Conservation (phyloP, 2,329 filamentous ascomycete genomes). For the Acephala macrosclerotiorum region DNA sequence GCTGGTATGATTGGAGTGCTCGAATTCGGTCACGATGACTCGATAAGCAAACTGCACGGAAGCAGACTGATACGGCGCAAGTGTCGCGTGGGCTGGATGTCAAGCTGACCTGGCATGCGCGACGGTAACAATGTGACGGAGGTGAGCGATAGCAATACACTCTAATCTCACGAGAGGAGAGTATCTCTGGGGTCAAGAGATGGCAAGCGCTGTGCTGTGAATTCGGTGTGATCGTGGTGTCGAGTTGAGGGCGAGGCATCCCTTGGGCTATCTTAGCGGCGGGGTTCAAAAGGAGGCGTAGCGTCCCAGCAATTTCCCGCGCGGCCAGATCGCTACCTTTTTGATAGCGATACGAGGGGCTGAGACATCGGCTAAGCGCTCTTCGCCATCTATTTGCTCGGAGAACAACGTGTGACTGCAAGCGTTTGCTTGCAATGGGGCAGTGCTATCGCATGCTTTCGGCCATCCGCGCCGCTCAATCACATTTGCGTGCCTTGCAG, state of each 20-base stretch:
- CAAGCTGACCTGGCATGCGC: not conserved
- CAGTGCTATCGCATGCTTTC: not conserved
- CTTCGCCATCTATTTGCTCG: too few species aligned
- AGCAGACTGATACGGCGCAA: not conserved
- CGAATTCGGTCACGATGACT: not conserved
- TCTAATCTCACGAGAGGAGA: not conserved
- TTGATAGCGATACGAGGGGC: not conserved
- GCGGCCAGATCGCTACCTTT: not conserved
- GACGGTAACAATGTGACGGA: not conserved
- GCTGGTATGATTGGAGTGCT: not conserved
- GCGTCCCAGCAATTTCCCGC: not conserved
- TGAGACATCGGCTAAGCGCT: too few species aligned
- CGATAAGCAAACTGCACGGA: not conserved
- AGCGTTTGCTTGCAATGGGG: not conserved
- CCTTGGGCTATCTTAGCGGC: too few species aligned
- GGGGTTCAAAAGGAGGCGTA: not conserved
- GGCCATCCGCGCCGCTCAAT: not conserved
- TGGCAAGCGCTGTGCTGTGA: not conserved
- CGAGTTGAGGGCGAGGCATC: not conserved
- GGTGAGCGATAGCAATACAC: not conserved
- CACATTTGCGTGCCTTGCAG: too few species aligned
- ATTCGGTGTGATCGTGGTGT: not conserved
- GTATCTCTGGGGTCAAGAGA: not conserved
- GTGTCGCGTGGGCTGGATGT: not conserved
- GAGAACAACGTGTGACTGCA: not conserved